Base-by-base conservation (phyloP, 768 basidiomycete genomes). In the Boletellus ananas region DNA sequence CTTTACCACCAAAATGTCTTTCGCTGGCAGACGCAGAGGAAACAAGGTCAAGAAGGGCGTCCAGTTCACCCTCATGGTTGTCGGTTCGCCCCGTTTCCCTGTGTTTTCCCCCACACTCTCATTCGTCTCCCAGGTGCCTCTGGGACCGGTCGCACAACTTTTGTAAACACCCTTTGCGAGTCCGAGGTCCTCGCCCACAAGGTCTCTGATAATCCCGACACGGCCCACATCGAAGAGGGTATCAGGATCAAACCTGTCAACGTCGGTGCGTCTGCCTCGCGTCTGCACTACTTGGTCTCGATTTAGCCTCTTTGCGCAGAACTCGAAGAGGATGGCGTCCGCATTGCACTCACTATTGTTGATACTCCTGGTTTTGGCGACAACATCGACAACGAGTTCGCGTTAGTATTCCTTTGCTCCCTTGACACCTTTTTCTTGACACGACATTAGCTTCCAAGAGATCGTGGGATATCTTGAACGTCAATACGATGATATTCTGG, bases 1-100 rank as follows among this genome's bases (percentile, higher is more conserved):
- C 54, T 58, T 59, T 52, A 58, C 41, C 52, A 52, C 56, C 56
- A 75, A 68, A 68, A 90, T 89, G 86, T 89, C 88, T 62, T 89
- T 87, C 67, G 86, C 89, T 61, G 88, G 85, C 65, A 82, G 87
- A 75, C 85, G 88, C 68, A 81, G 87, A 67, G 85, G 85, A 65
- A 93, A 91, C 77, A 97, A 97, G 71, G 92, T 90, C 72, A 98
- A 97, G 78, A 97, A 97, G 83, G 95, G 94, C 67, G 90, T 98
- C 46, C 93, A 95, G 74, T 90, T 98, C 74, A 98, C 95, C 59
- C 70, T 97, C 63, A 94, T 94, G 91, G 95, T 97, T 47, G 93
- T 95, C 65, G 95, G 95, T 95, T 55, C 64, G 91, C 81, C 34
- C n/a, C 10, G 2, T 50, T 34, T 34, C 37, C 14, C 12, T 5